Percentiles rank a stretch among this genome's conserved stretches.
phyloP scores from a whole-genome alignment of 2,329 filamentous ascomycete species.

The Fusarium fujikuroi region DNA sequence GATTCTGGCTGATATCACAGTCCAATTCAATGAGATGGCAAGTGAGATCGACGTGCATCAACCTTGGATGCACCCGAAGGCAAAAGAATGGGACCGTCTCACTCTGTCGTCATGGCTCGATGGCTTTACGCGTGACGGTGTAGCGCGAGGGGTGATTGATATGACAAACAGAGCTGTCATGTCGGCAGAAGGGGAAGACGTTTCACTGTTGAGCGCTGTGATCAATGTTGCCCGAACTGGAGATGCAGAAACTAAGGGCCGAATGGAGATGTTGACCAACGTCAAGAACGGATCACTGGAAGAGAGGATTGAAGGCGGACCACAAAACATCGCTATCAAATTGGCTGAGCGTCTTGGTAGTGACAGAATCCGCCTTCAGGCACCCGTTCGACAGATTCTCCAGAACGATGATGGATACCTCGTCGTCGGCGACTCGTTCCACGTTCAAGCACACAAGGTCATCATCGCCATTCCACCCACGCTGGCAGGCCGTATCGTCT shows the following conservation, averaged over 20 bases:
- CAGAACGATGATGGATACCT: background rate
- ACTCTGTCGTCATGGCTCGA: rapidly evolving
- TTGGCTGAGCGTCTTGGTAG: background rate
- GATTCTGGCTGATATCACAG: background rate
- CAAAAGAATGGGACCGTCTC: background rate
- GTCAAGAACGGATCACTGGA: background rate
- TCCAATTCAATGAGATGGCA: background rate
- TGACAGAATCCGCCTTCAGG: background rate
- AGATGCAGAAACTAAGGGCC: background rate
- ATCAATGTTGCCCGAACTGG: background rate
- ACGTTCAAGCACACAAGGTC: background rate
- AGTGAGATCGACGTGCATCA: background rate
- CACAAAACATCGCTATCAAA: background rate
- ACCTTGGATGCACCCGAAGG: background rate
- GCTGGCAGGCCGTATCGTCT: background rate
- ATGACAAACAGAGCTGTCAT: background rate
- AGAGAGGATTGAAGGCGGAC: background rate
- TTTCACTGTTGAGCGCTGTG: background rate
- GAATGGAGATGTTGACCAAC: background rate
- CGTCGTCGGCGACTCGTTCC: rapidly evolving
- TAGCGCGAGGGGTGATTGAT: background rate
- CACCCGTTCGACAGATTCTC: background rate
- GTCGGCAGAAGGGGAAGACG: background rate
- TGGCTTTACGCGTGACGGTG: background rate
- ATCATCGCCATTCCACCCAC: rapidly evolving